Base-by-base conservation (phyloP, 805 yeast genomes). In the Torulaspora microellipsoides region DNA sequence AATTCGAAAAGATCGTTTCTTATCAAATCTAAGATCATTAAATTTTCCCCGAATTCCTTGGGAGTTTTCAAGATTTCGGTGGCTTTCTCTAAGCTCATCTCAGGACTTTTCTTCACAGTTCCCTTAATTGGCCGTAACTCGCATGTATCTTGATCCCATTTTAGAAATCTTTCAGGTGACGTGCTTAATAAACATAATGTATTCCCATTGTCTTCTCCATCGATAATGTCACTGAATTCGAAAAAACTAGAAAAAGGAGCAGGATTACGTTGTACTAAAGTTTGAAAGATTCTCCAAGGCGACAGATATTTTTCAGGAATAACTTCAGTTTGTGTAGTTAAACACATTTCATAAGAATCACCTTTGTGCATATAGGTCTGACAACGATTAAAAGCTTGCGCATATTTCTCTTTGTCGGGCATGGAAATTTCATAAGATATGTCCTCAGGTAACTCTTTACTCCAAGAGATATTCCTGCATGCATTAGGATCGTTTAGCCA, bases 91-190 rank as follows among this genome's bases (percentile, higher is more conserved):
- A 70, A 54, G 6, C 77, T 71, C 68, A 84, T 72, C 0, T 66
- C 75, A 0, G 72, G 67, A 0, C 77, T 66, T 53, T 87, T 88
- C 53, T 73, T 78, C 1, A 93, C 96, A 0, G 99, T 93, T 4
- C 99, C 99, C 62, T 93, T 93, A 44, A 93, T 93, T 1, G 99
- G 99, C 42, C 98, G 72, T 58, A 93, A 72, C 64, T 93, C 95
- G 45, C 93, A 84, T 0, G 63, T 58, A 9, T 64, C 59, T 15
- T 71, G 62, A 42, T 73, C 73, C 96, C 98, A 95, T 2, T 82
- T 75, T 40, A 95, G 60, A 57, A 93, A 95, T 50, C 99, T 71
- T 62, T 93, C 99, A 0, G 99, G 99, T 0, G 98, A 91, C 0
- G 96, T 83, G 2, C 96, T 87, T 2, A 91, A 71, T 27, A 93